Evolutionary conservation across 768 basidiomycete species (phyloP), one percentile per base, ranked within the genome.

Genomic region (Obba rivulosa): DNA sequence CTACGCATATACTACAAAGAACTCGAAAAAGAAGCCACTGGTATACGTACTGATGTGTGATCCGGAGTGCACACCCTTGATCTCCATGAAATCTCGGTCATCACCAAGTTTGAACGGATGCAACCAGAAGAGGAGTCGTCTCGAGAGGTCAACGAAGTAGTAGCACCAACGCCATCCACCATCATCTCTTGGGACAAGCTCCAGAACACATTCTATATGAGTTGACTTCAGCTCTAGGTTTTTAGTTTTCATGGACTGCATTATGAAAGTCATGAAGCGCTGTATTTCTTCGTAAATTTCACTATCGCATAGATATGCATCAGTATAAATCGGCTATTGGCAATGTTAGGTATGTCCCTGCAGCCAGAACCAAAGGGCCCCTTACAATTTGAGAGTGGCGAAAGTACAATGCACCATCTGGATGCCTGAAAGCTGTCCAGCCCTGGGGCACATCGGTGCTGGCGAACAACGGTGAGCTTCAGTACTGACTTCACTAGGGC

Each of bases 331-430:
- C 41, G 68, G 71, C 77, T 80, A 11, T 39, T 31, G n/a, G 3
- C 34, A 16, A 22, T 23, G 39, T 3, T 8, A 43, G 16, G 8
- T 11, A 2, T 20, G 34, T 16, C 21, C 37, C 8, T 23, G 22
- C 46, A 18, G 16, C 43, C 28, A 18, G 43, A 35, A 5, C 43
- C 3, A 25, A 3, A 20, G 4, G 24, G 35, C 9, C 34, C 55
- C 69, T 9, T 41, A 80, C 81, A 64, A 71, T 72, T 3, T 65
- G 52, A 41, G 49, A 14, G 47, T 81, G 68, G 53, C 70, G 72
- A 48, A 78, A 85, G 56, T 83, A 85, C 16, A 75, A 68, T 14
- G 69, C 73, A 8, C 83, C 83, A 60, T 85, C 83, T 0, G 83
- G 81, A 54, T 85, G 83, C 2, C 67, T 62, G 25, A 66, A 64